These are phyloP conservation scores for Buddleja alternifolia DNA, from an alignment of 257 asterid genomes.

Conservation along the genomic window DNA sequence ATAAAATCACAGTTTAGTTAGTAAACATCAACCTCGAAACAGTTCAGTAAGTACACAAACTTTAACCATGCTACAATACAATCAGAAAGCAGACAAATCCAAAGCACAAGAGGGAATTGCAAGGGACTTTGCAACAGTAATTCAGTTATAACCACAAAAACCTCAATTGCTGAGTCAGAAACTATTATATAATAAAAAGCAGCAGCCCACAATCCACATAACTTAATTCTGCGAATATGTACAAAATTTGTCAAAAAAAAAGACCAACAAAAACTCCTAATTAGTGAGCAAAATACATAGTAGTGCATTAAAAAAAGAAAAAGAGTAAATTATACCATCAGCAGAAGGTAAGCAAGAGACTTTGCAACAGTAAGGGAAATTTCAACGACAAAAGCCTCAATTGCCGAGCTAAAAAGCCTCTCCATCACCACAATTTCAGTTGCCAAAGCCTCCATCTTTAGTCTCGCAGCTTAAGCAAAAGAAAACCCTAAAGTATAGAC, in stretches of 20 bases:
- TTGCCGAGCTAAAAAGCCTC: constrained; percentile 26
- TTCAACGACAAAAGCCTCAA: constrained; percentile 37
- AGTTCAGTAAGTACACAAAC: no score
- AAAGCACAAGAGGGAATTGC: no score
- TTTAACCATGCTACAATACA: no score
- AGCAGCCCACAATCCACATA: background rate
- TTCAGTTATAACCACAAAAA: constrained; percentile 4
- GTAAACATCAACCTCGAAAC: no score
- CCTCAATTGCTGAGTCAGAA: background rate
- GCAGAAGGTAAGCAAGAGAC: constrained; percentile 26
- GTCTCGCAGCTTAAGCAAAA: constrained; percentile 14
- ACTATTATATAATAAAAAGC: background rate
- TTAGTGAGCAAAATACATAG: background rate
- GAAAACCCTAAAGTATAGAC: constrained; percentile 21
- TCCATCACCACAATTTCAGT: constrained; percentile 27
- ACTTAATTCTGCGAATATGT: background rate
- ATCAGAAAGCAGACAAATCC: no score
- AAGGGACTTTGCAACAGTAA: background rate
- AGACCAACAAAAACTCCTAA: background rate
- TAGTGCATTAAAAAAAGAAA: background rate
- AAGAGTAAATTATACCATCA: constrained; percentile 30
- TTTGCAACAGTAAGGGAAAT: constrained; percentile 28
- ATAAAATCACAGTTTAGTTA: background rate
- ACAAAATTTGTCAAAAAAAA: background rate
- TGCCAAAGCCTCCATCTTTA: constrained; percentile 41